A percentile compares a stretch with the other conserved stretches of the same genome.
Conservation (phyloP, 2,329 filamentous ascomycete genomes). For the Huntiella decipiens region DNA sequence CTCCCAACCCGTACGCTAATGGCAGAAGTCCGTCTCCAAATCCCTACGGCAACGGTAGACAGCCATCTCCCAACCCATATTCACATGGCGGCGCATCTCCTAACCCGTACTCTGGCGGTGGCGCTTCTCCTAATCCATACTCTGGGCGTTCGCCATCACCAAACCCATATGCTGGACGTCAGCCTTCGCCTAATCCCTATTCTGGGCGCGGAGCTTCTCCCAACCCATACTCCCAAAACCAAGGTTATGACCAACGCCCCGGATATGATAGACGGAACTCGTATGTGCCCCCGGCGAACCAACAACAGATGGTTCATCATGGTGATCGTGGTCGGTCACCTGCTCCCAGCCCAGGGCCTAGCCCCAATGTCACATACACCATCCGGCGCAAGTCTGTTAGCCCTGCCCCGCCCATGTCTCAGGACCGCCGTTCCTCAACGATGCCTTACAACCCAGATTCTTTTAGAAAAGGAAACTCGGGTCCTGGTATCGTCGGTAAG, state of each 20-base stretch:
- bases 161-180: constrained; percentile 5
- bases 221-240: background rate
- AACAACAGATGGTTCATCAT: constrained; percentile 5
- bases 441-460: constrained; percentile 59
- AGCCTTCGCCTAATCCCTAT: constrained; percentile 23
- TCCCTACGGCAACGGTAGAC: constrained; percentile 10
- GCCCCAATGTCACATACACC: constrained; percentile 29
- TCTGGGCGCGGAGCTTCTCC: constrained; percentile 8
- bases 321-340: constrained; percentile 7
- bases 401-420: constrained; percentile 38
- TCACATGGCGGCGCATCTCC: background rate
- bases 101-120: constrained; percentile 17
- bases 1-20: constrained; percentile 2
- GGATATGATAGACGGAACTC: constrained; percentile 5
- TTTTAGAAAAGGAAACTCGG: constrained; percentile 32
- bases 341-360: constrained; percentile 13
- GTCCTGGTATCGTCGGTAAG: background rate
- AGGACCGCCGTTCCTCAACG: constrained; percentile 34
- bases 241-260: constrained; percentile 4
- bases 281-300: constrained; percentile 1
- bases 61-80: constrained; percentile 2
- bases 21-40: constrained; percentile 4
- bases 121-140: constrained; percentile 8
- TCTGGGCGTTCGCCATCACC: constrained; percentile 1
- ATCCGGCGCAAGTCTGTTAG: constrained; percentile 57